Evolutionary conservation across 2,329 filamentous ascomycete species (phyloP), one percentile per base, ranked within the genome.

Genomic region (Sporothrix euskadiensis): DNA sequence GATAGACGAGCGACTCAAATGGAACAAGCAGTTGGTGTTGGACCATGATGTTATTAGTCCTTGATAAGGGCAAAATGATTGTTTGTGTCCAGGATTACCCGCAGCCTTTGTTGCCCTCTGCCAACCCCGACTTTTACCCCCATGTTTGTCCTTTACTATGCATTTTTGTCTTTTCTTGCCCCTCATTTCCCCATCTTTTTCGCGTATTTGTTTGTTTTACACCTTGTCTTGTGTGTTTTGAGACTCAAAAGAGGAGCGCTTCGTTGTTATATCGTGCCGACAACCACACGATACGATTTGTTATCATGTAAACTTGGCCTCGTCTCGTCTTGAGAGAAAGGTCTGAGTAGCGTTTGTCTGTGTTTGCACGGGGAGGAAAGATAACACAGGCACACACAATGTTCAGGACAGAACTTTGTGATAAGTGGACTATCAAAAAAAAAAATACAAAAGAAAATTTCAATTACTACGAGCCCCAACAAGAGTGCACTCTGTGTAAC

Each of bases 401-500:
- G 44, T 66, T n/a, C 19, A 32, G 39, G 0, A 32, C 49, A 47
- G 26, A 1, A 32, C 47, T 41, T 19, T 16, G 16, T 47, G 63
- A 59, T 39, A 69, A 35, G 35, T 35, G 8, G 63, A 66, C 39
- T 44, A 1, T 2, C n/a, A n/a, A n/a, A n/a, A 9, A 72, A 65
- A 59, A 72, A 72, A 72, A 72, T 49, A 26, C 35, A 32, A 49
- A 72, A 72, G 68, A 22, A 10, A 71, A 49, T 54, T 35, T 35
- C 32, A 56, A 56, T 69, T 56, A 56, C 49, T 16, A n/a, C 26
- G 6, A 8, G 26, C 5, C 8, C 26, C n/a, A 12, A 19, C 12
- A 35, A 14, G n/a, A n/a, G 44, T 49, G 41, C 12, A 14, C 12
- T 2, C 41, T 14, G 12, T 44, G 12, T 30, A 1, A 35, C 35